phyloP scores from a whole-genome alignment of 2,329 filamentous ascomycete species.

The Trichoderma sp. region DNA sequence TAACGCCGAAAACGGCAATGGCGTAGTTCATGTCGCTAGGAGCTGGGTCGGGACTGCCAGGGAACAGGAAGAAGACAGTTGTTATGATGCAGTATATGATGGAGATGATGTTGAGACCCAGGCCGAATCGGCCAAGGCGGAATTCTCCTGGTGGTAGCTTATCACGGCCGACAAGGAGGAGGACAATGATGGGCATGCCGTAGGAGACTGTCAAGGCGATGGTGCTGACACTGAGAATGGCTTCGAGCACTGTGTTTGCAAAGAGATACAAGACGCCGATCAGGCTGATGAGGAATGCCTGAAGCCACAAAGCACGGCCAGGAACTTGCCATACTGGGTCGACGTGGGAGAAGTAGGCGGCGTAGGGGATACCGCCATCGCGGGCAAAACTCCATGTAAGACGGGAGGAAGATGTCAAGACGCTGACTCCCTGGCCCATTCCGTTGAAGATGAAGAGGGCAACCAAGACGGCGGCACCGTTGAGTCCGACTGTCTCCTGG shows the following conservation, averaged over 20 bases:
- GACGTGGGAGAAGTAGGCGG: conserved; percentile 45
- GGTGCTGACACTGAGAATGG: conserved; percentile 57
- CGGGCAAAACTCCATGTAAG: conserved; percentile 58
- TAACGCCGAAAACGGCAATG: conserved; percentile 57
- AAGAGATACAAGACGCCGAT: conserved; percentile 60
- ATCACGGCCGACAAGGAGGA: conserved; percentile 53
- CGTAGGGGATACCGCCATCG: conserved; percentile 51
- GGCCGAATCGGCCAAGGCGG: conserved; percentile 46
- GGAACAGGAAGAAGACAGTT: conserved; percentile 59
- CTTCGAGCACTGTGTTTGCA: conserved; percentile 53
- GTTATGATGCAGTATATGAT: conserved; percentile 54
- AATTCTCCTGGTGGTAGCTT: conserved; percentile 51
- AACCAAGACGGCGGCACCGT: conserved; percentile 47
- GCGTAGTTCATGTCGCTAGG: conserved; percentile 58
- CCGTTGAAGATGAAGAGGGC: conserved; percentile 58
- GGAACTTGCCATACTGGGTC: conserved; percentile 54
- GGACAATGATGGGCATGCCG: conserved; percentile 49
- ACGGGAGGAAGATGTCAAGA: conserved; percentile 53
- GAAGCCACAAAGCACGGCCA: conserved; percentile 52
- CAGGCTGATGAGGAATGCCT: conserved; percentile 44
- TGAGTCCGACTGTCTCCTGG: conserved; percentile 36
- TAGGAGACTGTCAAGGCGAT: conserved; percentile 56
- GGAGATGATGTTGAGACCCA: conserved; percentile 49
- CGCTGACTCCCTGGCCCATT: conserved; percentile 53
- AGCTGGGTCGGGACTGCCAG: conserved; percentile 45